Conservation (phyloP, 441 rosid genomes). For the Pelargonium citronellum region DNA sequence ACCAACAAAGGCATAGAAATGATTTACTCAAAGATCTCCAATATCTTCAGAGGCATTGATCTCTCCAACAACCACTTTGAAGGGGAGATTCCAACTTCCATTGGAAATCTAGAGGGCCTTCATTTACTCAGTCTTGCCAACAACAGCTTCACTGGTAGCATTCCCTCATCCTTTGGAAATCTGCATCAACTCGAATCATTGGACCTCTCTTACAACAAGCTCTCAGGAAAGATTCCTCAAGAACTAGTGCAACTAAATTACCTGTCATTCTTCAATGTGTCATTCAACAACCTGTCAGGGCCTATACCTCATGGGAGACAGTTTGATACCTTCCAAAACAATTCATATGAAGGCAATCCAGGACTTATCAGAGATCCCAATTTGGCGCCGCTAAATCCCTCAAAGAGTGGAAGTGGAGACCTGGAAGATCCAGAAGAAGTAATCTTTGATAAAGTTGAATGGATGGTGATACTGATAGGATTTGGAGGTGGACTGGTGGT, state of each 20-base stretch:
- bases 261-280: neutral
- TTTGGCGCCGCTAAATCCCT: too few species aligned
- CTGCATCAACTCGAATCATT: slow-evolving; percentile 5
- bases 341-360: neutral
- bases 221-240: too few species aligned
- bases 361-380: neutral
- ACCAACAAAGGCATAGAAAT: neutral
- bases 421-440: neutral
- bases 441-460: neutral
- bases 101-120: neutral
- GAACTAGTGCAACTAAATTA: neutral
- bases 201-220: slow-evolving; percentile 12
- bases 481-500: neutral
- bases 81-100: neutral
- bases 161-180: slow-evolving; percentile 9
- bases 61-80: neutral
- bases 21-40: neutral
- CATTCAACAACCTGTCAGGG: neutral
- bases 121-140: neutral
- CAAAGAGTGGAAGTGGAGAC: neutral
- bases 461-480: neutral
- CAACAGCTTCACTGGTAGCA: neutral
- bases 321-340: neutral
- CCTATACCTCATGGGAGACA: neutral
- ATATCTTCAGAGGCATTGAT: neutral